Conservation (phyloP, 176 grass and related monocot species). For the Pontederia paniculata region DNA sequence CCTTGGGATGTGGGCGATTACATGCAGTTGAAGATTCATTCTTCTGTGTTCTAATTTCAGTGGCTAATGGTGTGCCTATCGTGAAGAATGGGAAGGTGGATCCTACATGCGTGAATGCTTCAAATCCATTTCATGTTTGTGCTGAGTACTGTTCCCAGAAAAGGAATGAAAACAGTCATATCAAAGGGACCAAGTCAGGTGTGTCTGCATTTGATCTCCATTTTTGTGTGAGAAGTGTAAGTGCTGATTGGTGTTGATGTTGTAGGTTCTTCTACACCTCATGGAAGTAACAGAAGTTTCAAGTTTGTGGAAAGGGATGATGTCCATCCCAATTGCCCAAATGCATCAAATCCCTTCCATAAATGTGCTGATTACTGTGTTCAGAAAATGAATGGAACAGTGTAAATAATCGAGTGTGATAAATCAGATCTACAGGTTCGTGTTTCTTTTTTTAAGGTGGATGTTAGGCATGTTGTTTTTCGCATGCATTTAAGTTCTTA, state of each 20-base stretch:
- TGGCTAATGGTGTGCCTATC: neutral
- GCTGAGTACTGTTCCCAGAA: conserved; percentile 8
- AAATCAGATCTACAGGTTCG: no score
- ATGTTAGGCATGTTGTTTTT: no score
- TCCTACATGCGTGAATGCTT: conserved; percentile 1
- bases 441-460: no score
- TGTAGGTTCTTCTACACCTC: conserved; percentile 24
- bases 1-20: no score
- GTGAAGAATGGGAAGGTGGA: neutral
- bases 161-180: neutral
- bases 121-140: conserved; percentile 14
- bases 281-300: conserved; percentile 21
- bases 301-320: conserved; percentile 32
- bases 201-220: neutral
- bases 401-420: no score
- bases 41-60: neutral
- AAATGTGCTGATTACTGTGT: conserved; percentile 57
- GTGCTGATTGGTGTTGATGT: neutral
- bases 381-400: conserved; percentile 23
- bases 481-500: no score
- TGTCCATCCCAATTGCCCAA: conserved; percentile 47
- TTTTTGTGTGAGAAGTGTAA: neutral
- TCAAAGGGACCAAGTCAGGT: neutral
- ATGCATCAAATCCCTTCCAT: conserved; percentile 86
- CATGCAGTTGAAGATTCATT: neutral